phyloP scores from a whole-genome alignment of 2,329 filamentous ascomycete species.

The Monilinia polystroma region DNA sequence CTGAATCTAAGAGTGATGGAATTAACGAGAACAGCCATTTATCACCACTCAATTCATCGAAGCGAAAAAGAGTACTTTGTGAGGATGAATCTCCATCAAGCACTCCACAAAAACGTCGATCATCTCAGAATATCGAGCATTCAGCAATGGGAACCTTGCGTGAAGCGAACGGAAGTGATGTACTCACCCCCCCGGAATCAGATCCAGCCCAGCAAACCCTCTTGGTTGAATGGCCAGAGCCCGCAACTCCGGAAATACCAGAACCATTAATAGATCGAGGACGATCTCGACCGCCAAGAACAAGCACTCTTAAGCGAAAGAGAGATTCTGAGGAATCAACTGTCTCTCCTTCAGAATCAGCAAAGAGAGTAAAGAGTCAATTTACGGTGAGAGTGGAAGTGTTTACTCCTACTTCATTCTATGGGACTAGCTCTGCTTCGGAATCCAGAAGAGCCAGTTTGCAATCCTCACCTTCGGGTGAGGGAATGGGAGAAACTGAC shows the following conservation, averaged over 20 bases:
- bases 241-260: background rate
- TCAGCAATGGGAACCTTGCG: background rate
- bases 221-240: background rate
- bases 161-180: background rate
- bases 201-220: background rate
- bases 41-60: slow-evolving; percentile 5
- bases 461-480: slow-evolving; percentile 27
- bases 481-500: slow-evolving; percentile 33
- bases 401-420: background rate
- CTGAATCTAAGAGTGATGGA: background rate
- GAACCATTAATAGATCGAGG: slow-evolving; percentile 1
- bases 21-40: background rate
- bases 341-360: slow-evolving; percentile 19
- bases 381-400: slow-evolving; percentile 26
- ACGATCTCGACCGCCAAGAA: slow-evolving; percentile 4
- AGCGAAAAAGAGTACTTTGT: slow-evolving; percentile 6
- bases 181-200: background rate
- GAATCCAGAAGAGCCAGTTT: slow-evolving; percentile 24
- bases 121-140: background rate
- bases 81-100: slow-evolving; percentile 1
- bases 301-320: slow-evolving; percentile 32
- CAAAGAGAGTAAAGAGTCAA: slow-evolving; percentile 21
- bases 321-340: slow-evolving; percentile 26
- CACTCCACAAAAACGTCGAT: background rate
- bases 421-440: slow-evolving; percentile 14